These are phyloP conservation scores for Collybia mongolica DNA, from an alignment of 768 basidiomycete genomes.

Conservation along the genomic window DNA sequence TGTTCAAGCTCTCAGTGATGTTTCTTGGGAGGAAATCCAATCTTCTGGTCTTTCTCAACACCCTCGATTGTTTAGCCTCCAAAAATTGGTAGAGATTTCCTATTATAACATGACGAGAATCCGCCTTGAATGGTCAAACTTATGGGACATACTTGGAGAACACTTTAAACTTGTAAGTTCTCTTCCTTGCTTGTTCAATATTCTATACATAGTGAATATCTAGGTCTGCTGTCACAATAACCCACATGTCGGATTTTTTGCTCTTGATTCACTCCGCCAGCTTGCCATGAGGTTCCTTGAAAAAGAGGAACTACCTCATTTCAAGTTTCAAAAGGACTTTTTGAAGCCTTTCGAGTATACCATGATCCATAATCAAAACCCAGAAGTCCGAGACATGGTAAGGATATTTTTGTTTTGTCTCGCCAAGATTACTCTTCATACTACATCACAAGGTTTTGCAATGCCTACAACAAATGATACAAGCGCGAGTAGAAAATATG, in stretches of 20 bases:
- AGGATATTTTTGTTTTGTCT: conserved; percentile 1
- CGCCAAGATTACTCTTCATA: background rate
- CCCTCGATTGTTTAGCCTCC: conserved; percentile 93
- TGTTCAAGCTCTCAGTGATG: conserved; percentile 91
- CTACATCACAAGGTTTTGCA: conserved; percentile 71
- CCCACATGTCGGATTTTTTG: conserved; percentile 94
- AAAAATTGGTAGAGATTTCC: conserved; percentile 97
- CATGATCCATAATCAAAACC: conserved; percentile 94
- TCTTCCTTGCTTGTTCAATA: too few species aligned
- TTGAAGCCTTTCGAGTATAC: conserved; percentile 97
- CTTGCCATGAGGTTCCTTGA: conserved; percentile 98
- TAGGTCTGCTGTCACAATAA: conserved; percentile 99
- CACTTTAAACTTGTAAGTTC: conserved; percentile 91
- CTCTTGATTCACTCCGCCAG: conserved; percentile 93
- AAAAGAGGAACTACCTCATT: conserved; percentile 96
- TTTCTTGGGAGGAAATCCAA: conserved; percentile 99
- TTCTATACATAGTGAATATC: background rate
- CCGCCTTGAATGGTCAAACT: conserved; percentile 95
- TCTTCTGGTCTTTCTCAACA: conserved; percentile 93
- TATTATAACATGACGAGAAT: conserved; percentile 99
- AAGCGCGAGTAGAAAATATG: conserved; percentile 91
- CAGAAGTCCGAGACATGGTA: conserved; percentile 96
- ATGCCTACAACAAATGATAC: conserved; percentile 98
- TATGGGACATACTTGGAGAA: conserved; percentile 97
- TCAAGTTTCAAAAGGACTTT: conserved; percentile 99